Conservation (phyloP, 352 stramenopile genomes). For the Pythium apleroticum region DNA sequence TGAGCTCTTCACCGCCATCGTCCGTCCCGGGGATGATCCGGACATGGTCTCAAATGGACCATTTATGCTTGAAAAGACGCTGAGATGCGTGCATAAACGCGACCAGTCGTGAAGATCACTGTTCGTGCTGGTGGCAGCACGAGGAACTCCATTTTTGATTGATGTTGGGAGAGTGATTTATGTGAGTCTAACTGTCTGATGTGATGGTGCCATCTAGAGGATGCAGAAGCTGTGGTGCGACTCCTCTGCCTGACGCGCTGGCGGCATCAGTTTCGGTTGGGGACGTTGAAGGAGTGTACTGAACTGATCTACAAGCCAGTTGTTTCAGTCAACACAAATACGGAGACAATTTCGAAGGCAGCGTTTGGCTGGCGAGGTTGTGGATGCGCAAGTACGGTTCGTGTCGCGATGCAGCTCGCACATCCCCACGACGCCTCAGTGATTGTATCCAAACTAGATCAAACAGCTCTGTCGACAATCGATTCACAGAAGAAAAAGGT, state of each 20-base stretch:
- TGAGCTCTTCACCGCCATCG: background rate
- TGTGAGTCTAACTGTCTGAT: background rate
- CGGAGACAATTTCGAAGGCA: too few relatives aligned
- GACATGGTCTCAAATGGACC: background rate
- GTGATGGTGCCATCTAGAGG: conserved; percentile 3
- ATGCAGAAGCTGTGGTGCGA: background rate
- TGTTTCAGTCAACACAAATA: too few relatives aligned
- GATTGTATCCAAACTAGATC: background rate
- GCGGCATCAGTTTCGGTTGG: too few relatives aligned
- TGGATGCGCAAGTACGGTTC: too few relatives aligned
- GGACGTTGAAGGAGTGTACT: background rate
- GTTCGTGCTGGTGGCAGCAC: background rate
- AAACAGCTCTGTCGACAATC: background rate
- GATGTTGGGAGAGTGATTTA: background rate
- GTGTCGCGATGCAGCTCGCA: too few relatives aligned
- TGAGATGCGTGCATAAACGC: background rate
- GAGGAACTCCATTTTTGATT: background rate
- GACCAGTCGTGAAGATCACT: background rate
- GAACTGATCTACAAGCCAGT: background rate
- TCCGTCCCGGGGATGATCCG: background rate
- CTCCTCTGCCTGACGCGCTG: background rate
- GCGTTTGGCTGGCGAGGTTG: too few relatives aligned
- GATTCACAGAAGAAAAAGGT: background rate
- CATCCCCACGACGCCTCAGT: background rate
- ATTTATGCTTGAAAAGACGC: background rate